Evolutionary conservation across 2,329 filamentous ascomycete genomes (phyloP).

Genomic region (Talaromyces albobiverticillius): DNA sequence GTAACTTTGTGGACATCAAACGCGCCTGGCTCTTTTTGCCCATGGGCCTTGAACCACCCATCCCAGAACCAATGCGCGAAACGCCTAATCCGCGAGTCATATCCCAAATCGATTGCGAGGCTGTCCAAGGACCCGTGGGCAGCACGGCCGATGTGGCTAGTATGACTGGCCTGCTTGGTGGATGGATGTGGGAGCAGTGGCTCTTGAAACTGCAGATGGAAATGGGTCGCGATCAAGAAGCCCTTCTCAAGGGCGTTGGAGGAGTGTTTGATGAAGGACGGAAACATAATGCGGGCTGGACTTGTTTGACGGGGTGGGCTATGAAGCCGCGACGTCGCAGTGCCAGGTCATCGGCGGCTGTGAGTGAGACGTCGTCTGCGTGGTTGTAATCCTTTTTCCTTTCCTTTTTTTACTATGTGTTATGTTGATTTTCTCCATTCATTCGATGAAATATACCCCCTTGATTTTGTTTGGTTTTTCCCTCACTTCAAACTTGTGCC

Average conservation of each 20-base stretch:
- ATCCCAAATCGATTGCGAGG: slow-evolving; percentile 54
- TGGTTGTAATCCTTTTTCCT: not conserved
- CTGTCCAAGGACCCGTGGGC: slow-evolving; percentile 55
- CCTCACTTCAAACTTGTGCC: not conserved
- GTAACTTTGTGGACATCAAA: slow-evolving; percentile 76
- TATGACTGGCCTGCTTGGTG: slow-evolving; percentile 77
- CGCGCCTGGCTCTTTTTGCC: slow-evolving; percentile 88
- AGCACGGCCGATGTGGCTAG: slow-evolving; percentile 70
- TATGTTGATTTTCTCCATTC: not conserved
- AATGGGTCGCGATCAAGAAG: slow-evolving; percentile 64
- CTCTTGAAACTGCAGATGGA: slow-evolving; percentile 83
- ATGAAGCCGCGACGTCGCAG: slow-evolving; percentile 45
- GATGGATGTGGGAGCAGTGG: slow-evolving; percentile 96
- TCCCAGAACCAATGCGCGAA: slow-evolving; percentile 44
- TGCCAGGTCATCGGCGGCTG: not conserved
- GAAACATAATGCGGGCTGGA: slow-evolving; percentile 57
- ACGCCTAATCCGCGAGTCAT: slow-evolving; percentile 36
- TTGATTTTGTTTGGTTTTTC: not conserved
- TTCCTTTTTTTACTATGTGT: not conserved
- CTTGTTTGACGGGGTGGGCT: slow-evolving; percentile 59
- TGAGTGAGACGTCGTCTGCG: not conserved
- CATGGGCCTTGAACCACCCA: slow-evolving; percentile 59
- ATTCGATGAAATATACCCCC: slow-evolving; percentile 7
- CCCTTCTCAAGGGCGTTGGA: slow-evolving; percentile 55
- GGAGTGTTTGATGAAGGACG: slow-evolving; percentile 60